phyloP scores from a whole-genome alignment of 306 rosid genomes.

The Dalbergia cochinchinensis region DNA sequence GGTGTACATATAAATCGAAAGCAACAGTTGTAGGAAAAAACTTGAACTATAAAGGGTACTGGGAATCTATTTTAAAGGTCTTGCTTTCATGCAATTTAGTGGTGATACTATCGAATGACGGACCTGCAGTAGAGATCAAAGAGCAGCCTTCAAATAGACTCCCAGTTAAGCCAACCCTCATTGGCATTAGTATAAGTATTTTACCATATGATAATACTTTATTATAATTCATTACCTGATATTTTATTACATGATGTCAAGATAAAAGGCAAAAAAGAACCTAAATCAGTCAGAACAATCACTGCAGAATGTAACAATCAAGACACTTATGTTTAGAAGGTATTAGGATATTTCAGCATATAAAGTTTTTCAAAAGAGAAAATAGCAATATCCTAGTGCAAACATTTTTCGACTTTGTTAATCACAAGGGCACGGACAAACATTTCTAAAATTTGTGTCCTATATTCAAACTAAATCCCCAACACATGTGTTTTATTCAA shows the following conservation, averaged over 20 bases:
- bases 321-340: slow-evolving; percentile 48
- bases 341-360: slow-evolving; percentile 15
- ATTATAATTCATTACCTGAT: neutral
- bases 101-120: neutral
- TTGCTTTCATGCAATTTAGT: too few relatives aligned
- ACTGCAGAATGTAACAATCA: slow-evolving; percentile 12
- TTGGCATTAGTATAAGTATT: neutral
- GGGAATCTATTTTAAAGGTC: too few relatives aligned
- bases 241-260: neutral
- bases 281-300: slow-evolving; percentile 19
- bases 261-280: slow-evolving; percentile 39
- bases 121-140: neutral
- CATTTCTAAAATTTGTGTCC: neutral
- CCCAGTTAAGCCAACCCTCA: slow-evolving; percentile 13
- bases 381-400: neutral
- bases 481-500: neutral
- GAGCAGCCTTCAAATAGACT: neutral
- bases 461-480: slow-evolving; percentile 17
- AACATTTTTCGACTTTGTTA: neutral
- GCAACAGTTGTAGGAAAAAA: neutral
- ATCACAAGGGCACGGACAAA: neutral
- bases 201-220: neutral
- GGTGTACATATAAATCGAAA: neutral
- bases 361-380: slow-evolving; percentile 25
- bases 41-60: neutral